Percentiles rank a stretch among this genome's conserved stretches.
phyloP scores from a whole-genome alignment of 805 yeast species.

The Groenewaldozyma tartarivorans region DNA sequence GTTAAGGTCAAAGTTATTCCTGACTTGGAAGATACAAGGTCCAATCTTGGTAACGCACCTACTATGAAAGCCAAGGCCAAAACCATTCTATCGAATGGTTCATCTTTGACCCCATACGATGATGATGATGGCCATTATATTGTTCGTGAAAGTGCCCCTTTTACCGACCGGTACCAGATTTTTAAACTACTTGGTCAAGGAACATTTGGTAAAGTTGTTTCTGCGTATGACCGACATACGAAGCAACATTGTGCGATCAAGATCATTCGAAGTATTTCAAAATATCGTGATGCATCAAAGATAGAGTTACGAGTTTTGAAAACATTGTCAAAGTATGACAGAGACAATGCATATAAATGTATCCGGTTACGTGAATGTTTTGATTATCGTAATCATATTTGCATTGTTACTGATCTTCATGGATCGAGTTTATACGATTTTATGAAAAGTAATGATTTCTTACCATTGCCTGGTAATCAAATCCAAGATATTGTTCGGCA shows the following conservation, averaged over 20 bases:
- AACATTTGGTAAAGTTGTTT: conserved; percentile 83
- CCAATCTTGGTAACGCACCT: not conserved
- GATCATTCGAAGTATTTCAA: conserved; percentile 82
- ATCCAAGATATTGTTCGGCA: conserved; percentile 85
- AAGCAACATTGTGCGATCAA: conserved; percentile 74
- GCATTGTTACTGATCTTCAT: conserved; percentile 82
- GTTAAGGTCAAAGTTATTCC: not conserved
- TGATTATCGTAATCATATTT: conserved; percentile 88
- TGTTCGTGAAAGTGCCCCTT: conserved; percentile 26
- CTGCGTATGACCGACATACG: conserved; percentile 60
- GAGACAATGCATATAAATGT: conserved; percentile 59
- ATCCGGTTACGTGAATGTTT: conserved; percentile 82
- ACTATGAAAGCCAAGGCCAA: conserved; percentile 21
- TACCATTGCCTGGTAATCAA: conserved; percentile 91
- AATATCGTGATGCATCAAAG: conserved; percentile 91
- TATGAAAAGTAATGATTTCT: conserved; percentile 69
- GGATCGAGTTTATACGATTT: conserved; percentile 86
- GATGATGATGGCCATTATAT: conserved; percentile 27
- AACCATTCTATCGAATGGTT: conserved; percentile 5
- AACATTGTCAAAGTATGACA: conserved; percentile 64
- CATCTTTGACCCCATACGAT: conserved; percentile 16
- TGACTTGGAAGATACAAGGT: conserved; percentile 2
- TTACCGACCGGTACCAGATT: conserved; percentile 63
- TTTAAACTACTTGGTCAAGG: conserved; percentile 76
- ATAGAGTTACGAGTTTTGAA: conserved; percentile 80